These are phyloP conservation scores for Mollisiaceae sp. DNA, from an alignment of 2,329 filamentous ascomycete genomes.

Conservation along the genomic window DNA sequence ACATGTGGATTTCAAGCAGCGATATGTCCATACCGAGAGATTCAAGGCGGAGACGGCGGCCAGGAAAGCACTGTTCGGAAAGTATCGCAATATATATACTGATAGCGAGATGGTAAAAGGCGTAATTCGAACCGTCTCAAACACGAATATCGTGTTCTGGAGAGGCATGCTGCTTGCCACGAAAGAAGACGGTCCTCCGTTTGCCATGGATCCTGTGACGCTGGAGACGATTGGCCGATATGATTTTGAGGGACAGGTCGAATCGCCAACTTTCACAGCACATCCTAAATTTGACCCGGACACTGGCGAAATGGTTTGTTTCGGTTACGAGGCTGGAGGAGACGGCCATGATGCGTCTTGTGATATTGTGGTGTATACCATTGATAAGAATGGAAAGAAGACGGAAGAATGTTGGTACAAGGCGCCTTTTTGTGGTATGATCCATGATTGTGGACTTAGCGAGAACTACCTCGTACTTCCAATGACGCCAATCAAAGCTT, in stretches of 20 bases:
- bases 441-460: constrained; percentile 55
- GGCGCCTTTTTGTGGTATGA: constrained; percentile 58
- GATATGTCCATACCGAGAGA: constrained; percentile 43
- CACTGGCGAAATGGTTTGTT: constrained; percentile 57
- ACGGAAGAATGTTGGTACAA: constrained; percentile 55
- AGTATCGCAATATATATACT: constrained; percentile 62
- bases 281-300: constrained; percentile 59
- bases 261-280: constrained; percentile 54
- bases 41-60: constrained; percentile 37
- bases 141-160: constrained; percentile 66
- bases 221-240: constrained; percentile 55
- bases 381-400: constrained; percentile 50
- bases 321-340: constrained; percentile 55
- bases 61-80: constrained; percentile 52
- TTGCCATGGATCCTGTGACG: constrained; percentile 53
- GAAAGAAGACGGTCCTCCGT: constrained; percentile 60
- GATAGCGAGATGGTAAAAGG: constrained; percentile 60
- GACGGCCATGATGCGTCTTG: constrained; percentile 49
- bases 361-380: constrained; percentile 54
- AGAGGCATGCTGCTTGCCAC: constrained; percentile 58
- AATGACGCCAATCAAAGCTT: constrained; percentile 54
- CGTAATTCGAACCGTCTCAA: constrained; percentile 60
- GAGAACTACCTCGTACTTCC: constrained; percentile 55
- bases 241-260: constrained; percentile 56
- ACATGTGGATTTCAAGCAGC: constrained; percentile 40